A percentile compares a stretch with the other conserved stretches of the same genome.
Conservation (phyloP, 768 basidiomycete species). For the Psilocybe subaeruginosa region DNA sequence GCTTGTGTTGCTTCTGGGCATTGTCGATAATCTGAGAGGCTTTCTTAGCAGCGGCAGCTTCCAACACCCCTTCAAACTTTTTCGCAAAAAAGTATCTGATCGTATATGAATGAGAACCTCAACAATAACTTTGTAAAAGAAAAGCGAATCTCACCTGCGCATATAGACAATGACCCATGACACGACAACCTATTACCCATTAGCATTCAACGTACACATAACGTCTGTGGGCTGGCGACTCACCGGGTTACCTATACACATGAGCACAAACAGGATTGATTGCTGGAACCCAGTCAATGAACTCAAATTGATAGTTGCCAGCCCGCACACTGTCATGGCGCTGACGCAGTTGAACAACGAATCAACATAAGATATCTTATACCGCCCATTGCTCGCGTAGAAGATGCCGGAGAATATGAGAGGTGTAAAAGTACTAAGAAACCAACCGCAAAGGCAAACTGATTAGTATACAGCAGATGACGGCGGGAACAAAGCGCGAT, state of each 20-base stretch:
- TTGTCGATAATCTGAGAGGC: conserved; percentile 22
- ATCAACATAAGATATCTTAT: conserved; percentile 75
- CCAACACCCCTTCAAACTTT: conserved; percentile 65
- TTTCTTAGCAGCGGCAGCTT: conserved; percentile 39
- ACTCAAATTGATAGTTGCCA: conserved; percentile 71
- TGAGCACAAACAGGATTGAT: conserved; percentile 70
- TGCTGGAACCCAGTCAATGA: conserved; percentile 73
- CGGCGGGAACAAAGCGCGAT: conserved; percentile 7
- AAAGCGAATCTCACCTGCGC: conserved; percentile 53
- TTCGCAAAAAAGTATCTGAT: conserved; percentile 69
- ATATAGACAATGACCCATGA: conserved; percentile 86
- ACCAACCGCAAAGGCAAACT: background rate
- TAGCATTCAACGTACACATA: background rate
- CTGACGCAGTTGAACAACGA: conserved; percentile 77
- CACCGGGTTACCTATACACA: conserved; percentile 78
- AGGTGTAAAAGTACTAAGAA: conserved; percentile 70
- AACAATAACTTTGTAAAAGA: background rate
- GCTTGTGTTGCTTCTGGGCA: conserved; percentile 21
- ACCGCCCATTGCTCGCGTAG: conserved; percentile 79
- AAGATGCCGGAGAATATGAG: conserved; percentile 80
- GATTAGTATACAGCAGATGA: conserved; percentile 8
- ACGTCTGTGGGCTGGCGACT: conserved; percentile 30
- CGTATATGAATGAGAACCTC: conserved; percentile 6
- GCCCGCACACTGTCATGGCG: conserved; percentile 80
- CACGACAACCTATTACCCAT: conserved; percentile 60